These are phyloP conservation scores for Botrytis tulipae DNA, from an alignment of 2,329 filamentous ascomycete genomes.

Conservation along the genomic window DNA sequence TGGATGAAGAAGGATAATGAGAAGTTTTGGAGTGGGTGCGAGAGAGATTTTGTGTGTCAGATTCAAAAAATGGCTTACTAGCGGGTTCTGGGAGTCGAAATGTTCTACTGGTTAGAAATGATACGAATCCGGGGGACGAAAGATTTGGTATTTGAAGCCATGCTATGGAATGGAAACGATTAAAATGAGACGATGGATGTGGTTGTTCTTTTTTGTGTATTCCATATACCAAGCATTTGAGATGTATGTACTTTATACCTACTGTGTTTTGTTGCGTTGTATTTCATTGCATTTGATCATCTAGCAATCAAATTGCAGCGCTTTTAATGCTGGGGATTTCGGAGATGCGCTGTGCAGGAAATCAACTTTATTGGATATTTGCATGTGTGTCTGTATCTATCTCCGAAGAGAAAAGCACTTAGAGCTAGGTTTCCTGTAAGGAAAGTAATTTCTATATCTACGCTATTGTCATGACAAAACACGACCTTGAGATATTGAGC, in stretches of 20 bases:
- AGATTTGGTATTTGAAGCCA: neutral
- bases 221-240: constrained; percentile 2
- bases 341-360: neutral
- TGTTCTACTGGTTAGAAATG: neutral
- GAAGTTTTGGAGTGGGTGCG: neutral
- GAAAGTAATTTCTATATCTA: neutral
- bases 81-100: neutral
- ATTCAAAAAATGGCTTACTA: neutral
- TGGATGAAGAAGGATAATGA: neutral
- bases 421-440: neutral
- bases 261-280: neutral
- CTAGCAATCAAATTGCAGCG: neutral
- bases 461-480: neutral
- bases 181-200: neutral
- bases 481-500: neutral
- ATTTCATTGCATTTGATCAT: neutral
- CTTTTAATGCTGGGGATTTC: neutral
- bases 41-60: neutral
- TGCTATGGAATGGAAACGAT: neutral
- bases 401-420: neutral
- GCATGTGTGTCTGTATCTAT: neutral
- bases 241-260: constrained; percentile 1
- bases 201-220: neutral
- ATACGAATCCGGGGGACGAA: neutral
- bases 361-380: neutral